Conservation (phyloP, 148 eudicot genomes). For the Rhododendron ovatum region DNA sequence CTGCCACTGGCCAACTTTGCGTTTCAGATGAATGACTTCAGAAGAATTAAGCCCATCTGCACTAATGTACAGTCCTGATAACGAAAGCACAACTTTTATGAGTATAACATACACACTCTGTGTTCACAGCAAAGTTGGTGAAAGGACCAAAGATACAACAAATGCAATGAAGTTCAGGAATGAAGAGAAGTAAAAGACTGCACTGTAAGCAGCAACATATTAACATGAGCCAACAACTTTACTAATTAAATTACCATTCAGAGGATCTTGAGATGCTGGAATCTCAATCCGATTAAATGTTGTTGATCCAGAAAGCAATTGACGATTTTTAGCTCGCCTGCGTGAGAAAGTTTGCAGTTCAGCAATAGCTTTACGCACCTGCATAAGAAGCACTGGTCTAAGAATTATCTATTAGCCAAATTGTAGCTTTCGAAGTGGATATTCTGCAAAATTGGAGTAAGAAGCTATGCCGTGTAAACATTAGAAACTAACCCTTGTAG, state of each 20-base stretch:
- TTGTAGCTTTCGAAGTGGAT: neutral
- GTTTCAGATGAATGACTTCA: constrained; percentile 88
- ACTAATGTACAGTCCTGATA: constrained; percentile 76
- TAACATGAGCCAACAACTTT: constrained; percentile 2
- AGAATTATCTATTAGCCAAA: neutral
- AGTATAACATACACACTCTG: constrained; percentile 6
- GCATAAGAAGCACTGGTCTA: constrained; percentile 16
- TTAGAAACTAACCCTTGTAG: constrained; percentile 60
- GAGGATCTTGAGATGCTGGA: constrained; percentile 68
- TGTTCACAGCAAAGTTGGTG: neutral
- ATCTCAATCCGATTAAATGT: constrained; percentile 86
- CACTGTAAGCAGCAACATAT: neutral
- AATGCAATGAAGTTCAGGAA: neutral
- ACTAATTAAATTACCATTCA: constrained; percentile 52
- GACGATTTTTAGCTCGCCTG: constrained; percentile 65
- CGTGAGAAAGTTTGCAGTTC: constrained; percentile 58
- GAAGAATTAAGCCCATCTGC: constrained; percentile 72
- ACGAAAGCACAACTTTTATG: neutral
- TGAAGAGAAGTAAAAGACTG: neutral
- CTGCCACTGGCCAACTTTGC: constrained; percentile 91
- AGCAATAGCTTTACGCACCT: constrained; percentile 82
- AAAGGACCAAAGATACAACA: neutral
- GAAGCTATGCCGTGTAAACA: neutral
- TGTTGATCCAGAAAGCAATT: constrained; percentile 79
- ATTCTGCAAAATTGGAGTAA: neutral